A percentile compares a stretch with the other conserved stretches of the same genome.
These are phyloP conservation scores for Phellopilus nigrolimitatus DNA, from an alignment of 1,284 basidiomycete species.

Conservation along the genomic window DNA sequence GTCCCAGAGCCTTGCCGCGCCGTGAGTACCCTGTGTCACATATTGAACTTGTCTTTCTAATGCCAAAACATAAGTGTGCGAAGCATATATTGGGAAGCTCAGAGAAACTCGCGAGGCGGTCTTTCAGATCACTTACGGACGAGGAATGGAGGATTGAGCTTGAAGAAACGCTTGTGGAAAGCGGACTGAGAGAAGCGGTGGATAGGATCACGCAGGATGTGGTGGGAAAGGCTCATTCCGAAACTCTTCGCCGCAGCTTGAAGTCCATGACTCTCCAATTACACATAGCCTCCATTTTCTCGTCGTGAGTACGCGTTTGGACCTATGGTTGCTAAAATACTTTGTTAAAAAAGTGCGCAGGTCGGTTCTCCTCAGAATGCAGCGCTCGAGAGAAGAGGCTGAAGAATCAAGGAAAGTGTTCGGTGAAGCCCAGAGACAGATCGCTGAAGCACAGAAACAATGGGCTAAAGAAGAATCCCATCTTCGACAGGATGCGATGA, in stretches of 20 bases:
- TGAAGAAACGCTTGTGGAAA: not conserved
- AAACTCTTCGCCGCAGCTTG: not conserved
- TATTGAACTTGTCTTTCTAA: too few species aligned
- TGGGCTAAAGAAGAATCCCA: too few species aligned
- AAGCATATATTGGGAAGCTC: not conserved
- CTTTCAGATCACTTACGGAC: not conserved
- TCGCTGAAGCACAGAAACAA: too few species aligned
- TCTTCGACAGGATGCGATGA: too few species aligned
- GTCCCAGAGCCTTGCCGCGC: not conserved
- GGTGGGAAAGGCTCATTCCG: not conserved
- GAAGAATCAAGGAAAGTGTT: too few species aligned
- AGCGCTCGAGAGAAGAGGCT: too few species aligned
- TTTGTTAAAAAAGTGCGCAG: too few species aligned
- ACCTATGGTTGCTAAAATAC: too few species aligned
- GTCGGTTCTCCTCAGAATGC: too few species aligned
- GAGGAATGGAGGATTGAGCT: not conserved
- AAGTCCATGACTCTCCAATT: not conserved
- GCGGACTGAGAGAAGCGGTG: not conserved
- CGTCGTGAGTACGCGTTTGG: not conserved
- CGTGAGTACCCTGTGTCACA: not conserved
- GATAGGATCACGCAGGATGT: not conserved
- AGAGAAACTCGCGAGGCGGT: not conserved
- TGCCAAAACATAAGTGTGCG: not conserved
- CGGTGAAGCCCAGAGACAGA: too few species aligned
- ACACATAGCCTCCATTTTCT: not conserved